Percentiles rank a stretch among this genome's conserved stretches.
These are phyloP conservation scores for Aspergillus persii DNA, from an alignment of 2,329 filamentous ascomycete genomes.

Conservation along the genomic window DNA sequence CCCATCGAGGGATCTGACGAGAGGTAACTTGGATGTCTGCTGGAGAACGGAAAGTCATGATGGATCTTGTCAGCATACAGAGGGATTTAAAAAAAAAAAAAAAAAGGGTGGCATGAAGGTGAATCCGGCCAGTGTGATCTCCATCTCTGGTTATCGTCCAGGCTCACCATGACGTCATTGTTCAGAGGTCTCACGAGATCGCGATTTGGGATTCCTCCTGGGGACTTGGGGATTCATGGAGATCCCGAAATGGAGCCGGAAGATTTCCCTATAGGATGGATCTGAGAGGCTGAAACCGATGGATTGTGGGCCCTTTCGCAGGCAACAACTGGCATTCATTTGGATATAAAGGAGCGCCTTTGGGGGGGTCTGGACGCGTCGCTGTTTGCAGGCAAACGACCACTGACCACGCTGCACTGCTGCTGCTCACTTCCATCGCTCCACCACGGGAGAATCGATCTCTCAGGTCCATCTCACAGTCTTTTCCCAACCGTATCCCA, in stretches of 20 bases:
- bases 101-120: too few relatives aligned
- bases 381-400: neutral
- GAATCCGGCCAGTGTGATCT: neutral
- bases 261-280: neutral
- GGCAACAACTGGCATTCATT: too few relatives aligned
- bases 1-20: conserved; percentile 59
- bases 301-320: too few relatives aligned
- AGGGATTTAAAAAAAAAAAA: too few relatives aligned
- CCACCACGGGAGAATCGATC: neutral
- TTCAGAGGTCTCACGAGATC: neutral
- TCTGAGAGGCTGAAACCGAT: neutral
- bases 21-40: conserved; percentile 55
- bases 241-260: neutral
- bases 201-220: neutral
- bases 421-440: neutral
- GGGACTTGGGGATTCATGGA: neutral
- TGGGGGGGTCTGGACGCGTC: neutral
- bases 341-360: too few relatives aligned
- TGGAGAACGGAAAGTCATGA: conserved; percentile 44
- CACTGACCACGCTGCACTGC: neutral
- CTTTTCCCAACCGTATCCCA: too few relatives aligned
- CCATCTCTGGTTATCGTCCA: neutral
- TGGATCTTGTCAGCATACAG: neutral
- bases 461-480: too few relatives aligned
- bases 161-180: conserved; percentile 3